phyloP scores from a whole-genome alignment of 257 asterid species.

The Nyctanthes arbortristis region DNA sequence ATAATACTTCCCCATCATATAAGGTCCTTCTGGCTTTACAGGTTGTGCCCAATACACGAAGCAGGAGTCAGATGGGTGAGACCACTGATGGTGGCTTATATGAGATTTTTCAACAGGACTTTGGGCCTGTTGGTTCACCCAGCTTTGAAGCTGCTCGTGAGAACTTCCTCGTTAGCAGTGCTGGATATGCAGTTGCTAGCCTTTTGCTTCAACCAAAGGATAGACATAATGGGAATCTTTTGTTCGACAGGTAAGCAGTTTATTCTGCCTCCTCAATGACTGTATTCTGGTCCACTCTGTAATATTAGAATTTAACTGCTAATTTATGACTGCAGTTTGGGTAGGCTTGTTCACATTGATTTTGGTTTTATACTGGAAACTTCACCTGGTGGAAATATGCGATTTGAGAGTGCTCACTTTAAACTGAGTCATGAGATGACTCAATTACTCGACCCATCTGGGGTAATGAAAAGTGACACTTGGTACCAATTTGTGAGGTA shows the following conservation, averaged over 20 bases:
- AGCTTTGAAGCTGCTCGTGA: constrained; percentile 96
- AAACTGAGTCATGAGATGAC: constrained; percentile 99
- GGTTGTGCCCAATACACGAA: constrained; percentile 96
- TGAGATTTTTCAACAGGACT: constrained; percentile 98
- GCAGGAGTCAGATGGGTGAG: constrained; percentile 99
- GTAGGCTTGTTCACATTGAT: constrained; percentile 98
- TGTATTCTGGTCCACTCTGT: background rate
- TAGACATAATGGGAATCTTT: constrained; percentile 97
- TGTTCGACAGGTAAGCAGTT: constrained; percentile 81
- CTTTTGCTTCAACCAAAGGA: constrained; percentile 99
- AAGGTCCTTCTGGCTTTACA: constrained; percentile 33
- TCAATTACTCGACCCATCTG: constrained; percentile 96
- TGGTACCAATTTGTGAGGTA: constrained; percentile 91
- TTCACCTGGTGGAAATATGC: constrained; percentile 97
- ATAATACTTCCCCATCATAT: background rate
- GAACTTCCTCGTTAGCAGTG: constrained; percentile 95
- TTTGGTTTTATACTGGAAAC: constrained; percentile 97
- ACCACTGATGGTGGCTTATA: constrained; percentile 96
- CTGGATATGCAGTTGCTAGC: constrained; percentile 99
- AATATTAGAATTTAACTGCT: constrained; percentile 16
- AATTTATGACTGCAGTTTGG: constrained; percentile 57
- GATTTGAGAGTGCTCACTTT: constrained; percentile 97
- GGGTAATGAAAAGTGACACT: constrained; percentile 93
- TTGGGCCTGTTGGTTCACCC: constrained; percentile 96
- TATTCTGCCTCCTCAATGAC: background rate